Evolutionary conservation across 2,329 filamentous ascomycete species (phyloP).

Genomic region (Aspergillus versicolor): DNA sequence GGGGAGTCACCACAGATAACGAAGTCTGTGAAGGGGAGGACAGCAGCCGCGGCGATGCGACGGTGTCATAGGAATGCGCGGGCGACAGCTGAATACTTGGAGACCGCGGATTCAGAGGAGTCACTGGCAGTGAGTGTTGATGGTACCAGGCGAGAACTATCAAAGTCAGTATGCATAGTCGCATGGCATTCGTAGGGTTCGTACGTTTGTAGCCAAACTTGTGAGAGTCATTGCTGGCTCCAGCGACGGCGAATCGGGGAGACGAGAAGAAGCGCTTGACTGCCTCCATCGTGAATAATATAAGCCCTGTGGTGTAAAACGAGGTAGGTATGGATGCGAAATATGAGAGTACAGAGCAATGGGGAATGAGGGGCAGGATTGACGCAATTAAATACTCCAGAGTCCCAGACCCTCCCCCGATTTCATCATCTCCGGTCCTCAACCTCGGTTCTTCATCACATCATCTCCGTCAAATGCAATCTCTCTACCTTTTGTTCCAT

Average conservation of each 20-base stretch:
- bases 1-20: conserved; percentile 85
- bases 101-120: conserved; percentile 76
- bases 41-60: conserved; percentile 65
- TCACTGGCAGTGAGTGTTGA: conserved; percentile 70
- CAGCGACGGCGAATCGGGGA: conserved; percentile 80
- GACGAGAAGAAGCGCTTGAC: conserved; percentile 78
- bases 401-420: not conserved
- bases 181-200: conserved; percentile 18
- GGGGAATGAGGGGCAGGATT: not conserved
- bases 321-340: not conserved
- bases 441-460: conserved; percentile 5
- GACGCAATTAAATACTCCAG: not conserved
- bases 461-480: not conserved
- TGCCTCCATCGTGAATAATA: conserved; percentile 40
- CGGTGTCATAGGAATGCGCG: conserved; percentile 58
- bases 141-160: conserved; percentile 90
- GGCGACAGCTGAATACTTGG: conserved; percentile 62
- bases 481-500: not conserved
- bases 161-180: conserved; percentile 2
- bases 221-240: conserved; percentile 76
- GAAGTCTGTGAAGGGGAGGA: conserved; percentile 67
- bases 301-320: not conserved
- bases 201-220: conserved; percentile 89
- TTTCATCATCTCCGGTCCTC: conserved; percentile 3
- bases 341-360: too few relatives aligned